phyloP scores from a whole-genome alignment of 2,329 filamentous ascomycete genomes.

The Plenodomus tracheiphilus region DNA sequence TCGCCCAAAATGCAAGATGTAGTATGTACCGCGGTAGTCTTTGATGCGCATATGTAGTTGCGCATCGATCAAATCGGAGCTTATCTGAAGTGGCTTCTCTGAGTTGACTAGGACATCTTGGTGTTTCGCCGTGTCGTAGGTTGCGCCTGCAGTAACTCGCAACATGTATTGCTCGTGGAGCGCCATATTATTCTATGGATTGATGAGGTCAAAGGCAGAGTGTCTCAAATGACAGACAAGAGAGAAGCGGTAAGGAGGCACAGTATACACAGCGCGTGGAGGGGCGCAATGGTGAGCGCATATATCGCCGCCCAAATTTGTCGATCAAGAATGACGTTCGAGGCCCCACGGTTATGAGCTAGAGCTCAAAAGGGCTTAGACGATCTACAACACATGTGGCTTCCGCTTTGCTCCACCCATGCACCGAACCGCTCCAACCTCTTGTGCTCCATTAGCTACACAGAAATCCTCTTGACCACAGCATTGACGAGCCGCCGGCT shows the following conservation, averaged over 20 bases:
- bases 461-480: no score
- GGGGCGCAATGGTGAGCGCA: neutral
- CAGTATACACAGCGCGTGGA: no score
- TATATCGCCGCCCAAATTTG: constrained; percentile 8
- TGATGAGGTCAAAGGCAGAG: no score
- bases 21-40: constrained; percentile 55
- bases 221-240: no score
- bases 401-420: neutral
- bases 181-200: constrained; percentile 32
- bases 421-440: neutral
- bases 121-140: constrained; percentile 75
- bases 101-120: constrained; percentile 75
- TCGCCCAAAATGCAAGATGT: neutral
- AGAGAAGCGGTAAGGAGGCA: no score
- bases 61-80: constrained; percentile 65
- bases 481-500: no score
- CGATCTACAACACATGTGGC: neutral
- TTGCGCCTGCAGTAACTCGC: constrained; percentile 77
- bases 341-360: constrained; percentile 1
- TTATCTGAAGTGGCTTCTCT: constrained; percentile 63
- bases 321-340: constrained; percentile 16
- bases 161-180: constrained; percentile 71
- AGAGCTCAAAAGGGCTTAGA: neutral
- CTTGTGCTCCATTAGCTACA: no score
- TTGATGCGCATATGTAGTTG: constrained; percentile 76